A percentile compares a stretch with the other conserved stretches of the same genome.
These are phyloP conservation scores for Cryptosporidium baileyi DNA, from an alignment of 169 alveolate species.

Conservation along the genomic window DNA sequence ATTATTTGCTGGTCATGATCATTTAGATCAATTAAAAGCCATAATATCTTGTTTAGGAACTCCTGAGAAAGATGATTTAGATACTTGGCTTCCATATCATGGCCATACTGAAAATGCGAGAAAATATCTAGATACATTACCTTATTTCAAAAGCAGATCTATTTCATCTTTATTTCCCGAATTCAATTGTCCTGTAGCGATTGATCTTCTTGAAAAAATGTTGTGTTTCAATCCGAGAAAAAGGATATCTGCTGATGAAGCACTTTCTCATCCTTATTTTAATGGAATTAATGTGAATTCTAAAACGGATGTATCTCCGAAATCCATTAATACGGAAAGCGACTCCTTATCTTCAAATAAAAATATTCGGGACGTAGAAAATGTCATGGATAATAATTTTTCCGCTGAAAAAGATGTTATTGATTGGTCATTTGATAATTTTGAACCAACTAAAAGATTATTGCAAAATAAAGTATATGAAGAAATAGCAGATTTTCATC, in stretches of 20 bases:
- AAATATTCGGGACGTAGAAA: background rate
- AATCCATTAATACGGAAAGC: background rate
- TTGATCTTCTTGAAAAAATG: slow-evolving; percentile 90
- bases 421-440: slow-evolving; percentile 90
- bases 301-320: background rate
- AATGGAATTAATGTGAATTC: slow-evolving; percentile 54
- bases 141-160: slow-evolving; percentile 79
- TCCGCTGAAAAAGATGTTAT: slow-evolving; percentile 68
- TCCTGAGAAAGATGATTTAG: slow-evolving; percentile 87
- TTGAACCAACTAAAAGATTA: slow-evolving; percentile 85
- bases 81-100: slow-evolving; percentile 74
- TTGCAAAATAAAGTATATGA: slow-evolving; percentile 83
- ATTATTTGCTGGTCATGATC: slow-evolving; percentile 91
- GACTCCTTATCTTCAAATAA: background rate
- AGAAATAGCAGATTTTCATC: slow-evolving; percentile 83
- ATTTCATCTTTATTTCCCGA: slow-evolving; percentile 81
- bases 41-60: slow-evolving; percentile 85
- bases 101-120: slow-evolving; percentile 80
- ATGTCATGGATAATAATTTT: background rate
- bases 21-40: slow-evolving; percentile 87
- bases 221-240: slow-evolving; percentile 91
- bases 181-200: slow-evolving; percentile 73
- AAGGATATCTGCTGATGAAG: slow-evolving; percentile 94
- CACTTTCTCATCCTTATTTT: slow-evolving; percentile 93
- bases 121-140: slow-evolving; percentile 81